A percentile compares a stretch with the other conserved stretches of the same genome.
Conservation (phyloP, 2,329 filamentous ascomycete species). For the Sarocladium kiliense region DNA sequence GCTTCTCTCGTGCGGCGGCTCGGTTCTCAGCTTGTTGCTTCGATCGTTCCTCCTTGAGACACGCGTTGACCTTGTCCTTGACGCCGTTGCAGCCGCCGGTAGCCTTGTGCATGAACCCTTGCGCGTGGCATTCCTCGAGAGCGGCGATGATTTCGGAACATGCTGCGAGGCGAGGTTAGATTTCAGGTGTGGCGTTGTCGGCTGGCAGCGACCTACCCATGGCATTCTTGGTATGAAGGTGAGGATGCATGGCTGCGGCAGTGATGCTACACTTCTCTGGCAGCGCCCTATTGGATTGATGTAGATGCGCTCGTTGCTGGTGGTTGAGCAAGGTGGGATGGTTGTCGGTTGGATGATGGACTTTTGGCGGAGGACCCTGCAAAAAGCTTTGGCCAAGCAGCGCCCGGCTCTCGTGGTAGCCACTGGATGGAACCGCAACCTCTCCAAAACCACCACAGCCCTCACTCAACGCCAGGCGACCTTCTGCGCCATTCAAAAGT, state of each 20-base stretch:
- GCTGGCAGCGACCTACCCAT: conserved; percentile 53
- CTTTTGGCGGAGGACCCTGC: conserved; percentile 1
- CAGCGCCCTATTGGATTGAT: no score
- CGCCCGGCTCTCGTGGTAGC: no score
- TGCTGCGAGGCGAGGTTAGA: conserved; percentile 47
- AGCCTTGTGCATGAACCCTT: conserved; percentile 88
- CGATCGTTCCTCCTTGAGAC: conserved; percentile 73
- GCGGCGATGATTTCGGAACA: conserved; percentile 92
- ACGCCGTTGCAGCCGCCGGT: conserved; percentile 84
- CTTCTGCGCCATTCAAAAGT: background rate
- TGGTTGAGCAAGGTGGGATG: conserved; percentile 1
- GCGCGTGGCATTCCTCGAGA: conserved; percentile 91
- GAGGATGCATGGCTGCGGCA: conserved; percentile 74
- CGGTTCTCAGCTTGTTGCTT: conserved; percentile 73
- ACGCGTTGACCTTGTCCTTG: conserved; percentile 80
- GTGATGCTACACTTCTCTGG: background rate
- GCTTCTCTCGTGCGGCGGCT: conserved; percentile 64
- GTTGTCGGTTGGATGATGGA: background rate
- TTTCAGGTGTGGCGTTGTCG: background rate
- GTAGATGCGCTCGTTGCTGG: conserved; percentile 1
- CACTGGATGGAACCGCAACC: background rate
- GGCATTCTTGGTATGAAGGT: conserved; percentile 90
- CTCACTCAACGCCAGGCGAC: background rate
- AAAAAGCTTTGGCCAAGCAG: conserved; percentile 24
- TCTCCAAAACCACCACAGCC: background rate